Base-by-base conservation (phyloP, 1,139 yeast species). In the Blastobotrys niveus region DNA sequence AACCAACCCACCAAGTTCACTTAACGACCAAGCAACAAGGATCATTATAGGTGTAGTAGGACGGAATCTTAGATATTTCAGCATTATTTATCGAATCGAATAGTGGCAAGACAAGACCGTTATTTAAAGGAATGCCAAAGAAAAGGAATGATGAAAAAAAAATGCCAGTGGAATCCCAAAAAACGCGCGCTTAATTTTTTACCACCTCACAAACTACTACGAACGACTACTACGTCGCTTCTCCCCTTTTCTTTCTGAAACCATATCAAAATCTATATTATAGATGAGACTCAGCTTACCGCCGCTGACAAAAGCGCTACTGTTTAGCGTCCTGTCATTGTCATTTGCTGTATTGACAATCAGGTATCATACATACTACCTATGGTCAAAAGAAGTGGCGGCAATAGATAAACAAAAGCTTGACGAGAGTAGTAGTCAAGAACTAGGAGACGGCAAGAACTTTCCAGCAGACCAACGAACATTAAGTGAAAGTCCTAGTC, bases 241-340 rank as follows among this genome's bases (percentile, higher is more conserved):
- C n/a, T n/a, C n/a, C n/a, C n/a, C n/a, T n/a, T n/a, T n/a, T n/a
- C n/a, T n/a, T n/a, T n/a, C n/a, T n/a, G n/a, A n/a, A n/a, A n/a
- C n/a, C n/a, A n/a, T n/a, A n/a, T n/a, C n/a, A n/a, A n/a, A n/a
- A n/a, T n/a, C n/a, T n/a, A n/a, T n/a, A n/a, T n/a, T n/a, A n/a
- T n/a, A n/a, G 12, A 40, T 40, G 43, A 42, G 52, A 35, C 38
- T 53, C 25, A 60, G 58, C 34, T 52, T 68, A n/a, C 75, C 76
- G 7, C 63, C 64, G 20, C 68, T 71, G 14, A 70, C 75, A 1
- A 60, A 61, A 46, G 59, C 57, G 15, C 52, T 69, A 14, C 52
- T 70, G 4, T 36, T 55, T 5, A 48, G 59, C 7, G 59, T 68
- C 43, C 52, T 70, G 2, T 47, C 49, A 14, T 51, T 64, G 6